phyloP scores from a whole-genome alignment of 2,329 filamentous ascomycete genomes.

The Cordyceps cateniannulata region DNA sequence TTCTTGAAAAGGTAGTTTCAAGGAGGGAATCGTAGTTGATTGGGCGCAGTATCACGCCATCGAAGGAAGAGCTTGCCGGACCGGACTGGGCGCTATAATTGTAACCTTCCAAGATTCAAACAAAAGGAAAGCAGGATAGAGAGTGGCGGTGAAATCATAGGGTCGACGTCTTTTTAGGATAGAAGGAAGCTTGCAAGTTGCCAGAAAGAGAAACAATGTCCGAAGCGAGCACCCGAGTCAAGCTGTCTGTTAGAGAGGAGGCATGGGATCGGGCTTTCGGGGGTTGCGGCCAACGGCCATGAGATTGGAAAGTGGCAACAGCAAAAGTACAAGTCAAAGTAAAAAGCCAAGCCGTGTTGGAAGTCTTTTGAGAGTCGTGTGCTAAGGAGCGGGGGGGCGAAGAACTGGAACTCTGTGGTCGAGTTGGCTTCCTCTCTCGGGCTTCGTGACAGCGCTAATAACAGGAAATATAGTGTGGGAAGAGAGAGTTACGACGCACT shows the following conservation, averaged over 20 bases:
- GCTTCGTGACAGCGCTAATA: slow-evolving; percentile 4
- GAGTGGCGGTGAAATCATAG: neutral
- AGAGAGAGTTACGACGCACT: neutral
- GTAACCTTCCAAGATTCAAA: neutral
- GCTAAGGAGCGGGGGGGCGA: slow-evolving; percentile 6
- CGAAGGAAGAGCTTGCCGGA: neutral
- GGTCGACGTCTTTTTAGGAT: neutral
- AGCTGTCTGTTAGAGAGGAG: slow-evolving; percentile 1
- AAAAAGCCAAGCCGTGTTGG: neutral
- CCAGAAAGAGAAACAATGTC: neutral
- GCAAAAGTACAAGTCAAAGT: neutral
- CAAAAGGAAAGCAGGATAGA: slow-evolving; percentile 2
- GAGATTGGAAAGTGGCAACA: neutral
- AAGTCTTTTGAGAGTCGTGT: slow-evolving; percentile 1
- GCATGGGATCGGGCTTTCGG: neutral
- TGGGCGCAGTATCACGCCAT: slow-evolving; percentile 2
- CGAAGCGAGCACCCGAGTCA: slow-evolving; percentile 3
- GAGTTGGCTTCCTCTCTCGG: neutral
- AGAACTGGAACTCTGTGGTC: neutral
- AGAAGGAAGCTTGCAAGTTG: neutral
- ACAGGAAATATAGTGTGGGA: neutral
- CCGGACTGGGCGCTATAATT: neutral
- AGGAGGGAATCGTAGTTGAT: neutral
- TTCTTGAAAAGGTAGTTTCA: neutral
- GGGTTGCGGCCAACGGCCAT: neutral